Base-by-base conservation (phyloP, 371 early-diverging fungal species). In the Syncephalis fuscata region DNA sequence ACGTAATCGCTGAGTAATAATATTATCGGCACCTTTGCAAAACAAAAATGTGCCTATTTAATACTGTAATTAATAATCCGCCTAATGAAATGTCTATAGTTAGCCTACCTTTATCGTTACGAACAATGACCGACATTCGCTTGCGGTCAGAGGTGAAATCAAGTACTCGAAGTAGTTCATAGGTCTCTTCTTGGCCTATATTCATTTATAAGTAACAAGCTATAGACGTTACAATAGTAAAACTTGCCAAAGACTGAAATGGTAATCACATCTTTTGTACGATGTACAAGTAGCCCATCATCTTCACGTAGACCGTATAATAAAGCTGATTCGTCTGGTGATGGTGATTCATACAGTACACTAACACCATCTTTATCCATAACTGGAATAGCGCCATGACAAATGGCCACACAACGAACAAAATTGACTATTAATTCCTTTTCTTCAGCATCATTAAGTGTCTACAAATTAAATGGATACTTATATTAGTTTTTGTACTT, bases 271-370 rank as follows among this genome's bases (percentile, higher is more conserved):
- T 61, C 61, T 52, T 61, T 61, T 37, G 58, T 55, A 49, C 55
- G 54, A 44, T 57, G 53, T 52, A 58, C 52, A 23, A 61, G 36
- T 21, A 57, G 54, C 23, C 57, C 56, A 7, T 58, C 58, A 24
- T 61, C 57, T 20, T 61, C 61, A 26, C 58, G 52, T 16, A 61
- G 47, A 0, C 58, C 61, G 24, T 57, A 75, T 41, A 85, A 72
- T 46, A 86, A 60, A 7, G 85, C 85, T 27, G 70, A 80, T 54
- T 87, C 87, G 58, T 87, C 87, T 2, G 87, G 87, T 0, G 86
- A 85, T 19, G 79, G 71, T 1, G 84, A 77, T 54, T 85, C 80
- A 59, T 81, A 87, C 59, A 48, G 25, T 50, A 56, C 57, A 49
- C 48, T 62, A 26, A 52, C 65, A 36, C 59, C 65, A 47, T 52